These are phyloP conservation scores for Cryptosporidium parvum DNA, from an alignment of 169 alveolate species.

Conservation along the genomic window DNA sequence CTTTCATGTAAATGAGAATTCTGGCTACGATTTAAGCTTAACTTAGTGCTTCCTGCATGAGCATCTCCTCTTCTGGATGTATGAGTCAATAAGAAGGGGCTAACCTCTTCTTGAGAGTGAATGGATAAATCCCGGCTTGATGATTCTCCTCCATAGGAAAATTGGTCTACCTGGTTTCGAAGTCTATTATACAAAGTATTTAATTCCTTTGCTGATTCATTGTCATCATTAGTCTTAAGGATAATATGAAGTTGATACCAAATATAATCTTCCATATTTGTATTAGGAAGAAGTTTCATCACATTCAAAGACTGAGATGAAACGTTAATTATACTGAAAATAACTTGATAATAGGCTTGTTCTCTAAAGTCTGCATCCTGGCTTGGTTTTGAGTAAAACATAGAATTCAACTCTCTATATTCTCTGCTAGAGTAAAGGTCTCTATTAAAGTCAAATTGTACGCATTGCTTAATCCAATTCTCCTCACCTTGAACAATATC, in stretches of 20 bases:
- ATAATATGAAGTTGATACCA: slow-evolving; percentile 70
- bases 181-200: slow-evolving; percentile 7
- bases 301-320: slow-evolving; percentile 40
- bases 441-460: slow-evolving; percentile 43
- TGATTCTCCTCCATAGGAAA: background rate
- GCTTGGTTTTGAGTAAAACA: slow-evolving; percentile 32
- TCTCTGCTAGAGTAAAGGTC: slow-evolving; percentile 57
- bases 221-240: slow-evolving; percentile 56
- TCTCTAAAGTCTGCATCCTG: slow-evolving; percentile 20
- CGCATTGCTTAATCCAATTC: slow-evolving; percentile 67
- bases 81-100: background rate
- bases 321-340: slow-evolving; percentile 40
- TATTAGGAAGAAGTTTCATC: slow-evolving; percentile 34
- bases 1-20: background rate
- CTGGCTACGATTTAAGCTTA: background rate
- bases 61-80: slow-evolving; percentile 21
- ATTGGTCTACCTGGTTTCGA: slow-evolving; percentile 2
- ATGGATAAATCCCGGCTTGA: background rate
- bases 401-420: slow-evolving; percentile 48
- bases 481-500: slow-evolving; percentile 25
- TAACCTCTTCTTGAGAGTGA: slow-evolving; percentile 7
- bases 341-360: slow-evolving; percentile 40
- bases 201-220: slow-evolving; percentile 32
- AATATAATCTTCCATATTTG: slow-evolving; percentile 50
- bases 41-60: background rate